phyloP scores from a whole-genome alignment of 2,329 filamentous ascomycete species.

The Penicillium brevicompactum region DNA sequence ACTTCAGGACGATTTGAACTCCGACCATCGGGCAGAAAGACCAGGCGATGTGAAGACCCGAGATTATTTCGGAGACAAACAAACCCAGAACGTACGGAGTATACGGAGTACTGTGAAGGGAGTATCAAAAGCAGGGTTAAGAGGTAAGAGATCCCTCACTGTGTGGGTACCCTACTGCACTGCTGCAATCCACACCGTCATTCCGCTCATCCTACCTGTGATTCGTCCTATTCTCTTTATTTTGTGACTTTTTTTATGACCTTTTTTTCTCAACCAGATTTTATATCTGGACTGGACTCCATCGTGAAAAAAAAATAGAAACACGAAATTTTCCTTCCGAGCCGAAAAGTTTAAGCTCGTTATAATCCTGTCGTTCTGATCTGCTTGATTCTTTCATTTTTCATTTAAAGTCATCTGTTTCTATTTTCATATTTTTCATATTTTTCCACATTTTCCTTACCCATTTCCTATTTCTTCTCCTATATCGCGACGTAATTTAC shows the following conservation, averaged over 20 bases:
- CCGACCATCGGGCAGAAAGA: slow-evolving; percentile 11
- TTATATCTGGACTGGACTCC: not conserved
- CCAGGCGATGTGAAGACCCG: not conserved
- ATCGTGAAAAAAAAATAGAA: not conserved
- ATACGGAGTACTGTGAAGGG: no score
- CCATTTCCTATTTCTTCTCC: not conserved
- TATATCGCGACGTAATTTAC: not conserved
- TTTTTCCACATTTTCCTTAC: not conserved
- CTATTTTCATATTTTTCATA: not conserved
- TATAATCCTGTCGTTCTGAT: no score
- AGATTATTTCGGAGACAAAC: not conserved
- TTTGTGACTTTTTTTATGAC: slow-evolving; percentile 10
- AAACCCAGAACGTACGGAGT: not conserved
- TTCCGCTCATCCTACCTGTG: slow-evolving; percentile 13
- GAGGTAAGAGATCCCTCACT: not conserved
- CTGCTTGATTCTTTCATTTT: no score
- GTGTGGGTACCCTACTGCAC: slow-evolving; percentile 20
- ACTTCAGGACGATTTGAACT: slow-evolving; percentile 12
- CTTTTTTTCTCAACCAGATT: not conserved
- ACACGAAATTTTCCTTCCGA: not conserved
- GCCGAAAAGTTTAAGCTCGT: not conserved
- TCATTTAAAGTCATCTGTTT: not conserved
- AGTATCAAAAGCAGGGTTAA: not conserved
- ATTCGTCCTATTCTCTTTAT: slow-evolving; percentile 16
- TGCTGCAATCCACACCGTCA: slow-evolving; percentile 31